Evolutionary conservation across 148 eudicot genomes (phyloP), one percentile per base, ranked within the genome.

Genomic region (Suaeda aralocaspica): DNA sequence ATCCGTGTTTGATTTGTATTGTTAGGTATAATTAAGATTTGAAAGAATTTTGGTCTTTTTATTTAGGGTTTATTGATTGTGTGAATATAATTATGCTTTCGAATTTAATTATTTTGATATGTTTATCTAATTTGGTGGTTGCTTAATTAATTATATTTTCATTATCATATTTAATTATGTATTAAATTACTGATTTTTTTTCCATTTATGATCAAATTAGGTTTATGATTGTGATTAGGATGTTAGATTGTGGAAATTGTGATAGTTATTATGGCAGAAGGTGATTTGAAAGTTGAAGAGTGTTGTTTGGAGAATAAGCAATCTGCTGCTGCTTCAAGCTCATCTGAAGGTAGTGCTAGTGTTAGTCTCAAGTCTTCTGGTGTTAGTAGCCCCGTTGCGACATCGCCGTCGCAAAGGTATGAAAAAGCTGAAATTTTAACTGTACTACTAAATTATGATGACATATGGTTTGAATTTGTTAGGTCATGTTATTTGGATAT

Each of bases 251-350:
- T 67, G 30, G 36, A 46, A 63, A 7, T 66, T 60, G 59, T 6
- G 59, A 6, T 36, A 39, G 2, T 19, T 22, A 64, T 70, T 67
- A 94, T 94, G 99, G 86, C 74, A 25, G 80, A 82, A 76, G 80
- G 78, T 69, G 86, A 77, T 64, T 68, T 79, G 74, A 83, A 73
- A 64, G 64, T 58, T 26, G 92, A 83, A 64, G 92, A 80, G 71
- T 83, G 67, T 74, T 88, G 92, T 73, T 71, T 82, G 62, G 96
- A 91, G 84, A 91, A 89, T 60, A 94, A 86, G 72, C 92, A 91
- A 80, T 83, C 91, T 6, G 80, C 81, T 0, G 88, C 87, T 33
- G 92, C 89, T 44, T 85, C 96, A 4, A 86, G 86, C 74, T 91
- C 97, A 30, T 87, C 87, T 0, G 91, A 94, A 56, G 89, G 82